phyloP scores from a whole-genome alignment of 441 rosid genomes.

The Populus tomentosa region DNA sequence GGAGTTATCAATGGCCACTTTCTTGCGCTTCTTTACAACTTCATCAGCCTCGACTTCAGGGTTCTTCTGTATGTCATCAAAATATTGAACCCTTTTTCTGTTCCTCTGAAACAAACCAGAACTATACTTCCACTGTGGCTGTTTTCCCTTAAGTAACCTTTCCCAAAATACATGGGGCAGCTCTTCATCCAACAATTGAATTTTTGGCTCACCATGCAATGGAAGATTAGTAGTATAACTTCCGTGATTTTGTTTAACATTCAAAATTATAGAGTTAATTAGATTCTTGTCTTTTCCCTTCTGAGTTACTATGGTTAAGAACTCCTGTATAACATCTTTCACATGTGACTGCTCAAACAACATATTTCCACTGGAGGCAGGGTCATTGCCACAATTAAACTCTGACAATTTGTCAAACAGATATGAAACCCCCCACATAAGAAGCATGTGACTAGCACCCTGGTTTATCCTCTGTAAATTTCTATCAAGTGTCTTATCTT shows the following conservation, averaged over 20 bases:
- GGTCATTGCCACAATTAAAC: slow-evolving; percentile 37
- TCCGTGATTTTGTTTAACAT: slow-evolving; percentile 56
- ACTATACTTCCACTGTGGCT: slow-evolving; percentile 64
- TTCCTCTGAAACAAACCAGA: slow-evolving; percentile 53
- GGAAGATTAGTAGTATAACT: slow-evolving; percentile 39
- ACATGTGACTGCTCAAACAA: slow-evolving; percentile 31
- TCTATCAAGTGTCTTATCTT: slow-evolving; percentile 45
- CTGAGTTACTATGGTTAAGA: slow-evolving; percentile 44
- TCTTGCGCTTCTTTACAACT: slow-evolving; percentile 57
- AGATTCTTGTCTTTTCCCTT: slow-evolving; percentile 29
- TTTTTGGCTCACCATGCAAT: slow-evolving; percentile 59
- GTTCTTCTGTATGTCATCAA: slow-evolving; percentile 30
- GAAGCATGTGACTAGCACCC: slow-evolving; percentile 47
- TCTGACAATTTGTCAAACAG: slow-evolving; percentile 60
- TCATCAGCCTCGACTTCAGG: slow-evolving; percentile 28
- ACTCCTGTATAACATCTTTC: slow-evolving; percentile 47
- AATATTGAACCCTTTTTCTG: slow-evolving; percentile 55
- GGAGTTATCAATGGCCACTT: slow-evolving; percentile 30
- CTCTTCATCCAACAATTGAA: slow-evolving; percentile 44
- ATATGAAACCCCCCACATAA: slow-evolving; percentile 82
- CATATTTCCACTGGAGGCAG: slow-evolving; percentile 22
- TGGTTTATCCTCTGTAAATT: slow-evolving; percentile 39
- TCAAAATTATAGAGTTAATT: slow-evolving; percentile 41
- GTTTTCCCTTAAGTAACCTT: slow-evolving; percentile 51
- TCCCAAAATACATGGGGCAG: slow-evolving; percentile 69